Percentiles rank a stretch among this genome's conserved stretches.
These are phyloP conservation scores for Arthrobotrys pseudoclavata DNA, from an alignment of 2,329 filamentous ascomycete genomes.

Conservation along the genomic window DNA sequence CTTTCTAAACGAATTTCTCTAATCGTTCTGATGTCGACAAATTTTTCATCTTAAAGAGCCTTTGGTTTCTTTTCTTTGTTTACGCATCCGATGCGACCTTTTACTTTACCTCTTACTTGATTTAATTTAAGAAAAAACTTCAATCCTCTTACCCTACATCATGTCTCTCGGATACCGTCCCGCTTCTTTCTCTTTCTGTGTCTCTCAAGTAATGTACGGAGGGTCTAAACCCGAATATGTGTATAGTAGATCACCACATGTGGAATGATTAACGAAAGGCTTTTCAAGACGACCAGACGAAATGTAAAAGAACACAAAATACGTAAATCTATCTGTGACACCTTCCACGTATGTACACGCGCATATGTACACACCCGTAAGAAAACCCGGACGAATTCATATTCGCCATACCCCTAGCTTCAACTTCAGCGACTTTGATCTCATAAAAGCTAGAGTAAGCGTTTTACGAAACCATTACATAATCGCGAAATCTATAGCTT, in stretches of 20 bases:
- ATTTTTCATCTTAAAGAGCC: slow-evolving; percentile 9
- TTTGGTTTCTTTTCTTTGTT: slow-evolving; percentile 15
- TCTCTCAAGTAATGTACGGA: slow-evolving; percentile 16
- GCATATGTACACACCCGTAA: neutral
- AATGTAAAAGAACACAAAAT: neutral
- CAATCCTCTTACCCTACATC: slow-evolving; percentile 1
- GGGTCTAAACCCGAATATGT: neutral
- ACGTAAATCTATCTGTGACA: neutral
- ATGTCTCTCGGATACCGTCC: slow-evolving; percentile 12
- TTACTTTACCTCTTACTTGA: slow-evolving; percentile 22
- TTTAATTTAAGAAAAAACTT: slow-evolving; percentile 24
- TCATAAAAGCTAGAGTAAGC: too few species aligned
- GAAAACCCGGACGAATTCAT: neutral
- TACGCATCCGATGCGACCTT: slow-evolving; percentile 24
- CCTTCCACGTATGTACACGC: neutral
- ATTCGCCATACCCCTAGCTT: neutral
- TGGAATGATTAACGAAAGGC: slow-evolving; percentile 24
- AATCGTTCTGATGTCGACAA: slow-evolving; percentile 16
- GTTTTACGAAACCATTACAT: slow-evolving; percentile 14
- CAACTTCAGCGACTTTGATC: too few species aligned
- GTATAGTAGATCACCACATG: slow-evolving; percentile 20
- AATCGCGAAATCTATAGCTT: neutral
- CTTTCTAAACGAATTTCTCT: slow-evolving; percentile 11
- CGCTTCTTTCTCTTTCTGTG: slow-evolving; percentile 1
- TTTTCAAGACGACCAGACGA: slow-evolving; percentile 7